Conservation (phyloP, 805 yeast genomes). For the Candida adriatica region DNA sequence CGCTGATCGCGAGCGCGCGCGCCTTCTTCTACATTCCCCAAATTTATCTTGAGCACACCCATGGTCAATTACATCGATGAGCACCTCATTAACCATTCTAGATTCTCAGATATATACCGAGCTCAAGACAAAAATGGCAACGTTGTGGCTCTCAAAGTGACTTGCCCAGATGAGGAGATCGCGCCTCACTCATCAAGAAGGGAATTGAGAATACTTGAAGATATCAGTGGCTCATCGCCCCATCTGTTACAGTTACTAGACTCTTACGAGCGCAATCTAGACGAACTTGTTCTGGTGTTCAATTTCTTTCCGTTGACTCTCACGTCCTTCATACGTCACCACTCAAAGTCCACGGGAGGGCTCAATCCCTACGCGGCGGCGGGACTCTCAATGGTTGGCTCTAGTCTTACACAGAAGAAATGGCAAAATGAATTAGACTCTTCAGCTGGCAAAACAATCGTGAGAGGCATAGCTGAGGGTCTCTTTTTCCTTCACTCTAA, state of each 20-base stretch:
- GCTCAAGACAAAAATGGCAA: constrained; percentile 14
- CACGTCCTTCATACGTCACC: constrained; percentile 25
- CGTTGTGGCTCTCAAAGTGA: constrained; percentile 39
- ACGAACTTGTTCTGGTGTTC: constrained; percentile 35
- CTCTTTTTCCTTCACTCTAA: constrained; percentile 59
- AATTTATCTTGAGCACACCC: not conserved
- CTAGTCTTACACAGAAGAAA: not conserved
- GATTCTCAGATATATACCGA: constrained; percentile 35
- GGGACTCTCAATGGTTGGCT: not conserved
- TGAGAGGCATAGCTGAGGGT: constrained; percentile 36
- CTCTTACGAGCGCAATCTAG: constrained; percentile 18
- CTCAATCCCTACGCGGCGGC: constrained; percentile 27
- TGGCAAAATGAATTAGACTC: constrained; percentile 13
- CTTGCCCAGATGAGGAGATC: constrained; percentile 41
- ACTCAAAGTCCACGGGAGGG: constrained; percentile 25
- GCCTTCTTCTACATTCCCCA: too few species aligned
- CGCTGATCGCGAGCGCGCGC: too few species aligned
- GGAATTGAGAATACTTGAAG: constrained; percentile 35
- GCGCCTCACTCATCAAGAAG: constrained; percentile 47
- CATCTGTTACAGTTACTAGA: constrained; percentile 20
- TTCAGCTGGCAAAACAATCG: constrained; percentile 22
- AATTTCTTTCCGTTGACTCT: constrained; percentile 35
- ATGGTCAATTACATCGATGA: constrained; percentile 9
- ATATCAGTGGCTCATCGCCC: constrained; percentile 13
- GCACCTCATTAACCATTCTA: constrained; percentile 33